Evolutionary conservation across 2,329 filamentous ascomycete genomes (phyloP).

Genomic region (Aspergillus uvarum): DNA sequence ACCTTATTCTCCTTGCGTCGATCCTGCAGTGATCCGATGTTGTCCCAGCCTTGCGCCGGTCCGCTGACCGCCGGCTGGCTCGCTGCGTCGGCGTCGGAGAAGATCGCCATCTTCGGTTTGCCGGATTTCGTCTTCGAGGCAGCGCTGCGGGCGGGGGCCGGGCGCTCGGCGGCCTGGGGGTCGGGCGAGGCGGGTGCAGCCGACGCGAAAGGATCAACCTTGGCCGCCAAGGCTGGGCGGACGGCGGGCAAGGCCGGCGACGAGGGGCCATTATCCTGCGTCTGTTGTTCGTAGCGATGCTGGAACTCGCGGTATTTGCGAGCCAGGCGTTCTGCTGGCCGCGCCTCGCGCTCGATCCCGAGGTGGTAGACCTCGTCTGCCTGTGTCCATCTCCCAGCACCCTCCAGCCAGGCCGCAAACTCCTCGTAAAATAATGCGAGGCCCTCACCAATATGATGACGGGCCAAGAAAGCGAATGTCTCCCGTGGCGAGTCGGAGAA

Average conservation of each 20-base stretch:
- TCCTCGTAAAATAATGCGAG: slow-evolving; percentile 96
- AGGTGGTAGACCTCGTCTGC: slow-evolving; percentile 91
- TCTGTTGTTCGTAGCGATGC: slow-evolving; percentile 67
- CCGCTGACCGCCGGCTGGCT: slow-evolving; percentile 56
- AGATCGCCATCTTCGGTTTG: slow-evolving; percentile 84
- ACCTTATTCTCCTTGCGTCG: slow-evolving; percentile 91
- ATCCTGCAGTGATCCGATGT: slow-evolving; percentile 79
- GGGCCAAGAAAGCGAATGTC: slow-evolving; percentile 85
- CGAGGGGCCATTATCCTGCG: slow-evolving; percentile 66
- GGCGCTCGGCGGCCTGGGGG: slow-evolving; percentile 65
- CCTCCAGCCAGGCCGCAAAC: slow-evolving; percentile 89
- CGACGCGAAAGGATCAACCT: slow-evolving; percentile 74
- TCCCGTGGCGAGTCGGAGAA: slow-evolving; percentile 94
- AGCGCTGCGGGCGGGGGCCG: slow-evolving; percentile 50
- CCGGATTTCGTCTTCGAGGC: slow-evolving; percentile 60
- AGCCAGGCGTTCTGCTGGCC: slow-evolving; percentile 74
- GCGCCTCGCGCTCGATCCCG: slow-evolving; percentile 83
- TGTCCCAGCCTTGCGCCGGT: slow-evolving; percentile 79
- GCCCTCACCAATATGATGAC: slow-evolving; percentile 80
- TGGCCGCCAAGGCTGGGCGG: slow-evolving; percentile 79
- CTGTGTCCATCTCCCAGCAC: slow-evolving; percentile 78
- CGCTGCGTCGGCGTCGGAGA: slow-evolving; percentile 72
- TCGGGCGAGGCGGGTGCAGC: slow-evolving; percentile 55
- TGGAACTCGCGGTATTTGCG: slow-evolving; percentile 94
- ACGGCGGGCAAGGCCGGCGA: slow-evolving; percentile 85